A percentile compares a stretch with the other conserved stretches of the same genome.
Evolutionary conservation across 805 yeast genomes (phyloP).

Genomic region (Brettanomyces sp.): DNA sequence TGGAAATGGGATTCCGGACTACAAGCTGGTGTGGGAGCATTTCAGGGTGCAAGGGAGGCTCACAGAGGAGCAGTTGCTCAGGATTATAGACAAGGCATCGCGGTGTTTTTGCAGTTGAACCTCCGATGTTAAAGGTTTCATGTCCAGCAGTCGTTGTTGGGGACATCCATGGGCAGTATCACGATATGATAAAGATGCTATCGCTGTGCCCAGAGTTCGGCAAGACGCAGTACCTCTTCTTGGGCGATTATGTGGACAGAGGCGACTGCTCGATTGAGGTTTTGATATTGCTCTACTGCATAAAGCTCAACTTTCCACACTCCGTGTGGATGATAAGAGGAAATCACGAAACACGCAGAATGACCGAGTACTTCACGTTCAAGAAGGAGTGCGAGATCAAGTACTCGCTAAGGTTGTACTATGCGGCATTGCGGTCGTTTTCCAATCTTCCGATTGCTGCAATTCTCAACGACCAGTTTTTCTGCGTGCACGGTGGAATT

Average conservation of each 20-base stretch:
- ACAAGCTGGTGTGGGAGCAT: conserved; percentile 63
- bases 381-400: conserved; percentile 84
- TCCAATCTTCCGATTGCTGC: conserved; percentile 88
- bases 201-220: conserved; percentile 88
- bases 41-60: conserved; percentile 75
- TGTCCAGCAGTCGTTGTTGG: conserved; percentile 96
- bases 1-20: conserved; percentile 57
- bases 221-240: conserved; percentile 68
- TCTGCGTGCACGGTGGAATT: conserved; percentile 93
- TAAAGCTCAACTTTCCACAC: conserved; percentile 67
- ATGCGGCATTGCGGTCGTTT: conserved; percentile 67
- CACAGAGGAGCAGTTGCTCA: conserved; percentile 56
- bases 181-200: conserved; percentile 78
- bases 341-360: conserved; percentile 88
- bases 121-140: conserved; percentile 68
- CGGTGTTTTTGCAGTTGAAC: conserved; percentile 56
- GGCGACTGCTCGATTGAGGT: conserved; percentile 90
- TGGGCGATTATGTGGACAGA: conserved; percentile 94
- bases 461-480: conserved; percentile 81
- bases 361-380: conserved; percentile 91
- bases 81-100: conserved; percentile 57
- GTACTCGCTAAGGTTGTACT: conserved; percentile 57
- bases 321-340: conserved; percentile 81
- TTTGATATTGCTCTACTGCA: conserved; percentile 62
- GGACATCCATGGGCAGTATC: conserved; percentile 95